A percentile compares a stretch with the other conserved stretches of the same genome.
phyloP scores from a whole-genome alignment of 805 yeast species.

The Myxozyma vanderwaltii region DNA sequence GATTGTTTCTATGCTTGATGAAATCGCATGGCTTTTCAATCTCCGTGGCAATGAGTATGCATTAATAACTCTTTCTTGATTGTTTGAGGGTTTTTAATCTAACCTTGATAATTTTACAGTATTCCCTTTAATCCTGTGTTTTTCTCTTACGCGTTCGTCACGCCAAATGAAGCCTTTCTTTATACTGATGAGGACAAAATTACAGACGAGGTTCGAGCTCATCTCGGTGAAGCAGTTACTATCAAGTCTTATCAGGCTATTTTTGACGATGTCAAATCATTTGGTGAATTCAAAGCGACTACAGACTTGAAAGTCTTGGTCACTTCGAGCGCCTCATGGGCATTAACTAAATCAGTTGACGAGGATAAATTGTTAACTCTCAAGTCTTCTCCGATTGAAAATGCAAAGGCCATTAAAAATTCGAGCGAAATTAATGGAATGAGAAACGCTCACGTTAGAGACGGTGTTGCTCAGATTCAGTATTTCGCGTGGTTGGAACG shows the following conservation, averaged over 20 bases:
- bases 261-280: constrained; percentile 23
- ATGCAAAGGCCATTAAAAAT: constrained; percentile 78
- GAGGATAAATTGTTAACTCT: constrained; percentile 46
- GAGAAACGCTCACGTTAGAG: constrained; percentile 74
- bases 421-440: constrained; percentile 70
- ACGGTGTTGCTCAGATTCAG: constrained; percentile 73
- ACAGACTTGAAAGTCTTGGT: constrained; percentile 49
- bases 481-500: constrained; percentile 83
- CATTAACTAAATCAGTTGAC: constrained; percentile 56
- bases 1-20: constrained; percentile 76
- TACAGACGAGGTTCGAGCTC: constrained; percentile 44
- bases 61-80: neutral
- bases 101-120: constrained; percentile 19
- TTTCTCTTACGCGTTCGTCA: constrained; percentile 63
- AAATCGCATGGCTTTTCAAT: constrained; percentile 88
- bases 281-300: constrained; percentile 32
- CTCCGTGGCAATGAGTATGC: constrained; percentile 73
- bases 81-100: neutral
- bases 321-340: constrained; percentile 69
- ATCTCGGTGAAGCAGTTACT: constrained; percentile 50
- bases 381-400: constrained; percentile 59
- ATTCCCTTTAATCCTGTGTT: constrained; percentile 86
- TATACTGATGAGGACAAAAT: constrained; percentile 57
- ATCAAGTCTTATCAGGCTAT: constrained; percentile 45
- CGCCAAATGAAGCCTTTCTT: constrained; percentile 47